Percentiles rank a stretch among this genome's conserved stretches.
These are phyloP conservation scores for Coemansia brasiliensis DNA, from an alignment of 192 early-diverging fungal genomes.

Conservation along the genomic window DNA sequence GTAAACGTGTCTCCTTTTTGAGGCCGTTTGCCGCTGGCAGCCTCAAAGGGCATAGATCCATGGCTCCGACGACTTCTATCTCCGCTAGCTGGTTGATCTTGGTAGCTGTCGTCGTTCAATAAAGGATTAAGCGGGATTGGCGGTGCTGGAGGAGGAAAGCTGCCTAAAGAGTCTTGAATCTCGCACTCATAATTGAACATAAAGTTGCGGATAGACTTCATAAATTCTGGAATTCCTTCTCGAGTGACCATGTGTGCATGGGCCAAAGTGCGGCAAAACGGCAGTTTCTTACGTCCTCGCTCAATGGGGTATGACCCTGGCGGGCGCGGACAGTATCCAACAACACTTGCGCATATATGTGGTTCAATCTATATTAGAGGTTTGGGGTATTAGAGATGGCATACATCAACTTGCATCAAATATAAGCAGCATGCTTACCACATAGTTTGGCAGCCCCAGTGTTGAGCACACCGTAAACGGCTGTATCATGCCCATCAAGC, in stretches of 20 bases:
- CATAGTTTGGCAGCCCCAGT: conserved; percentile 32
- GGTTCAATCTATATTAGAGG: conserved; percentile 37
- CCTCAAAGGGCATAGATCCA: conserved; percentile 14
- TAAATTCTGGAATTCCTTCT: conserved; percentile 37
- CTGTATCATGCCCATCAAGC: conserved; percentile 55
- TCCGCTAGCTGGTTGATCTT: not conserved
- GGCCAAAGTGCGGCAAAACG: conserved; percentile 48
- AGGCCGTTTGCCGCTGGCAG: conserved; percentile 17
- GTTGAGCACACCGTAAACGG: conserved; percentile 33
- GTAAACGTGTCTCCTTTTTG: conserved; percentile 41
- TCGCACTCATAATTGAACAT: conserved; percentile 54
- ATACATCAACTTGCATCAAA: not conserved
- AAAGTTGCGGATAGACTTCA: conserved; percentile 51
- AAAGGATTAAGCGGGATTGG: conserved; percentile 23
- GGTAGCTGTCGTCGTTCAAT: not conserved
- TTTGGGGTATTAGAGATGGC: not conserved
- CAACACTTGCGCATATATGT: conserved; percentile 49
- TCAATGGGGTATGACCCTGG: conserved; percentile 44
- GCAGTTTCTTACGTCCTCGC: conserved; percentile 43
- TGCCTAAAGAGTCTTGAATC: conserved; percentile 41
- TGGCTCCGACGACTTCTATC: not conserved
- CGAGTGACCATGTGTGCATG: conserved; percentile 47
- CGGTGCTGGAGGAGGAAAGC: conserved; percentile 51
- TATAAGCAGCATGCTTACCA: conserved; percentile 22
- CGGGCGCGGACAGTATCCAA: conserved; percentile 47